Base-by-base conservation (phyloP, 768 basidiomycete species). In the Russula ochroleuca region DNA sequence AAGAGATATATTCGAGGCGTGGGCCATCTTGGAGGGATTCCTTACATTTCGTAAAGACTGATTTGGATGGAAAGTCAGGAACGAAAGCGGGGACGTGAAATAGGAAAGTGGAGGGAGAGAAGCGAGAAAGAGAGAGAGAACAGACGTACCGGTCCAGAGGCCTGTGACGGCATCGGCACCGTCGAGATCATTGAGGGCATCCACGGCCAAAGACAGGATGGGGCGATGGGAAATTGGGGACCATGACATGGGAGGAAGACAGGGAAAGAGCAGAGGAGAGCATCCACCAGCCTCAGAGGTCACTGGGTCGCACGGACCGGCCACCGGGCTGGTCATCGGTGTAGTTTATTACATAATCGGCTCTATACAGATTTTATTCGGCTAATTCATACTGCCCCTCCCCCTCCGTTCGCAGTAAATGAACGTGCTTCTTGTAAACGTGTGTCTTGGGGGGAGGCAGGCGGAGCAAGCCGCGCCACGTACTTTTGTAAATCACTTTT, bases 1-100 rank as follows among this genome's bases (percentile, higher is more conserved):
- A 95, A 3, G 88, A 85, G 59, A 94, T 86, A 70, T 95, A 93
- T 75, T 94, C 92, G 33, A 94, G 80, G 33, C 92, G 76, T 7
- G 78, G 80, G n/a, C 93, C 93, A 69, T 94, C 87, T 69, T 87
- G 81, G 3, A 94, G 77, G 1, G 85, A 85, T 67, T 83, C 81
- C 73, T 90, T 91, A 78, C 88, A 92, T 73, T 91, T 90, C 57
- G 89, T 84, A 70, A 94, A 92, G 8, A 94, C 92, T 92, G 59
- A 59, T 52, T 35, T 14, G 25, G 38, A 11, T 31, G 14, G 10
- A 11, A 38, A 51, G 58, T 6, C 61, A 50, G 51, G 25, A 62
- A 5, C 51, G 66, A 23, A 48, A 64, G 56, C 14, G 48, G 48
- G 25, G 48, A 49, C 10, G 48, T 19, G 57, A 31, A 63, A 23